A percentile compares a stretch with the other conserved stretches of the same genome.
These are phyloP conservation scores for Wickerhamomyces canadensis DNA, from an alignment of 805 yeast genomes.

Conservation along the genomic window DNA sequence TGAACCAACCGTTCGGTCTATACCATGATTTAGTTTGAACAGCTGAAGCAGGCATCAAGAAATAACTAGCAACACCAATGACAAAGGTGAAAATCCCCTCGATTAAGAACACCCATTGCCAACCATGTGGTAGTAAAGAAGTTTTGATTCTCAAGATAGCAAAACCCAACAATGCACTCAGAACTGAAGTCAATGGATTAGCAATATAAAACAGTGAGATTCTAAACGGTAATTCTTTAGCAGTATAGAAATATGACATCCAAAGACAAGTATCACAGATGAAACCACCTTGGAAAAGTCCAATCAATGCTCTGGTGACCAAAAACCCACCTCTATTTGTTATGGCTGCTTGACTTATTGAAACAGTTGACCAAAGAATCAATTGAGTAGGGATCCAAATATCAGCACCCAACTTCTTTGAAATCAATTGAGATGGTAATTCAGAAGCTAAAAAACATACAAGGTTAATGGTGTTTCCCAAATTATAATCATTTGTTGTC, in stretches of 20 bases:
- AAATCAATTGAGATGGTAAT: constrained; percentile 59
- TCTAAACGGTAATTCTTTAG: constrained; percentile 51
- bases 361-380: constrained; percentile 50
- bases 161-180: constrained; percentile 44
- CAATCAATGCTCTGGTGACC: constrained; percentile 46
- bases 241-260: constrained; percentile 61
- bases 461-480: constrained; percentile 50
- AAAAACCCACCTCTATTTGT: constrained; percentile 36
- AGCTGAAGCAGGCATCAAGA: constrained; percentile 51
- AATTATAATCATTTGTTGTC: constrained; percentile 53
- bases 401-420: constrained; percentile 62
- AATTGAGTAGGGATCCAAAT: constrained; percentile 57
- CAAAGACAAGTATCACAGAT: constrained; percentile 60
- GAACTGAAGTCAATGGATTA: constrained; percentile 40
- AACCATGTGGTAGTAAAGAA: constrained; percentile 39
- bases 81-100: constrained; percentile 54
- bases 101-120: constrained; percentile 63
- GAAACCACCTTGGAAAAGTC: constrained; percentile 63
- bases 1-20: constrained; percentile 46
- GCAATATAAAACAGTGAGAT: constrained; percentile 58
- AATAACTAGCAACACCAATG: constrained; percentile 44
- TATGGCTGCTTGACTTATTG: constrained; percentile 45
- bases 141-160: constrained; percentile 51
- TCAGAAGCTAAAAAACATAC: constrained; percentile 52
- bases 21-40: constrained; percentile 46